These are phyloP conservation scores for Microglena sp. DNA, from an alignment of 139 green algal species.

Conservation along the genomic window DNA sequence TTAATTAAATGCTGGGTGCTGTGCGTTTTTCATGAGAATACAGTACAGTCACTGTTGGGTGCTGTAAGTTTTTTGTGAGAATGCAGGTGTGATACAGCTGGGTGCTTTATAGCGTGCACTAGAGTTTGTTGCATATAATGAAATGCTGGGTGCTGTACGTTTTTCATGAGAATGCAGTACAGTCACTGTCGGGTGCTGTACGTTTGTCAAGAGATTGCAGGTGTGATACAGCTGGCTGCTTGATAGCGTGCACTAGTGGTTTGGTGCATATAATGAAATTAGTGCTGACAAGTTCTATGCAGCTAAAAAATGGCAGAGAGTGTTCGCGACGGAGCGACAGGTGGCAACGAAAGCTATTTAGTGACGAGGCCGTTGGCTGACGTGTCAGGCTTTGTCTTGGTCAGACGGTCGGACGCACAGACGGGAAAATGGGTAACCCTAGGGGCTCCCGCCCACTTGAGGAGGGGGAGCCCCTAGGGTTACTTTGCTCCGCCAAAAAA, in stretches of 20 bases:
- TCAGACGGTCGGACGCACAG: too few species aligned
- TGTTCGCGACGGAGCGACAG: too few species aligned
- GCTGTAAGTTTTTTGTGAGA: constrained; percentile 89
- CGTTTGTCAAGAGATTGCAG: constrained; percentile 87
- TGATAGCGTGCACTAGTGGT: too few species aligned
- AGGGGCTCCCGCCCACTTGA: too few species aligned
- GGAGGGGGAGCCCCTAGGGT: too few species aligned
- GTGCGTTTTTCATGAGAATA: constrained; percentile 91
- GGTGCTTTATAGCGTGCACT: constrained; percentile 6
- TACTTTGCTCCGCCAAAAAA: not conserved
- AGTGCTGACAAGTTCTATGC: constrained; percentile 8
- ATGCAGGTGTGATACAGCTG: constrained; percentile 81
- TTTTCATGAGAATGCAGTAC: constrained; percentile 86
- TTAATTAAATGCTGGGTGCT: too few species aligned
- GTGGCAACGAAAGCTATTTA: too few species aligned
- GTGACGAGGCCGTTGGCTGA: too few species aligned
- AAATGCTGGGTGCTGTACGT: constrained; percentile 93
- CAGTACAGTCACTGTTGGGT: constrained; percentile 89
- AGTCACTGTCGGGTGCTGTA: constrained; percentile 79
- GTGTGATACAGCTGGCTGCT: constrained; percentile 13
- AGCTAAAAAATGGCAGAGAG: not conserved
- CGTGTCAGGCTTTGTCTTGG: too few species aligned
- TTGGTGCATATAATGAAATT: too few species aligned
- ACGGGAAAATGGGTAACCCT: too few species aligned
- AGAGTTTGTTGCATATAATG: too few species aligned